phyloP scores from a whole-genome alignment of 2,329 filamentous ascomycete species.

The Cryphonectria carpinicola region DNA sequence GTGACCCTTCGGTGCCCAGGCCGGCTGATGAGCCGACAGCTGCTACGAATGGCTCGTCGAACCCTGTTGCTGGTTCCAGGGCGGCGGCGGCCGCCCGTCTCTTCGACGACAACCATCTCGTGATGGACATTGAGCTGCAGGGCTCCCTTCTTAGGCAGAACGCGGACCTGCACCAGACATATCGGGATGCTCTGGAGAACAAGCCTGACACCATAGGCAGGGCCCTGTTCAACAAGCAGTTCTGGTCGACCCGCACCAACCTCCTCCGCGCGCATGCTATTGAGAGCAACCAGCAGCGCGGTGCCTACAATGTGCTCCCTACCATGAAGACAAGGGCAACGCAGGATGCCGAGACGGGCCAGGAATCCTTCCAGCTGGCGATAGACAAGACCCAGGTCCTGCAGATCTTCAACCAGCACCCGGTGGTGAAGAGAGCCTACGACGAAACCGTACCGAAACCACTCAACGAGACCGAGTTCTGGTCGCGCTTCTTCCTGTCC shows the following conservation, averaged over 20 bases:
- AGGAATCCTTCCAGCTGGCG: constrained; percentile 80
- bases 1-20: constrained; percentile 55
- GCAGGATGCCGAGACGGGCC: constrained; percentile 60
- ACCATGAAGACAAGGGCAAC: constrained; percentile 77
- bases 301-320: constrained; percentile 91
- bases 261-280: constrained; percentile 89
- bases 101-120: constrained; percentile 82
- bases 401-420: constrained; percentile 91
- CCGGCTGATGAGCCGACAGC: constrained; percentile 43
- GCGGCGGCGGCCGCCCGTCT: constrained; percentile 73
- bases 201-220: constrained; percentile 85
- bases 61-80: constrained; percentile 76
- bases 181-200: constrained; percentile 79
- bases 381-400: constrained; percentile 79
- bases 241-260: constrained; percentile 89
- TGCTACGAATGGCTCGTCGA: constrained; percentile 33
- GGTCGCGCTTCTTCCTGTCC: constrained; percentile 92
- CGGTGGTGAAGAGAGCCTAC: constrained; percentile 86
- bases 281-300: constrained; percentile 82
- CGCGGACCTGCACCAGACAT: constrained; percentile 75
- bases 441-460: constrained; percentile 85
- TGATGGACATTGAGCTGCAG: constrained; percentile 79
- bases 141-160: constrained; percentile 86
- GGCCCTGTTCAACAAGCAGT: constrained; percentile 84
- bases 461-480: constrained; percentile 79